A percentile compares a stretch with the other conserved stretches of the same genome.
phyloP scores from a whole-genome alignment of 495 filamentous ascomycete species.

The Penicillium steckii region DNA sequence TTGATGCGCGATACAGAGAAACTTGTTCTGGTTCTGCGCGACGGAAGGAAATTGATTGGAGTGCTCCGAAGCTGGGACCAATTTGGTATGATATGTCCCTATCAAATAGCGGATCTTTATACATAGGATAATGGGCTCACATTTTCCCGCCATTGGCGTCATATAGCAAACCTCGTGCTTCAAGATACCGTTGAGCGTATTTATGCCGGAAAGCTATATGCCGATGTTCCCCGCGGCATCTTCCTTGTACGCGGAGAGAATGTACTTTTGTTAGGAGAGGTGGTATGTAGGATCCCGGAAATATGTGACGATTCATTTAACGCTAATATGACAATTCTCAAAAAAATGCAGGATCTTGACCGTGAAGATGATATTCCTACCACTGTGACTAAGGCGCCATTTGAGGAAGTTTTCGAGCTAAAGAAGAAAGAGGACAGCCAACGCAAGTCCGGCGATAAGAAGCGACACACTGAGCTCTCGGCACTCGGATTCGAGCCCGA shows the following conservation, averaged over 20 bases:
- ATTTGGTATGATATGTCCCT: conserved; percentile 64
- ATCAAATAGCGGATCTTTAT: neutral
- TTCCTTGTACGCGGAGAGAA: conserved; percentile 94
- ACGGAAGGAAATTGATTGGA: conserved; percentile 90
- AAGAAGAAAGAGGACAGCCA: conserved; percentile 66
- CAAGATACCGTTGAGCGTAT: conserved; percentile 88
- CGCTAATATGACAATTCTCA: conserved; percentile 1
- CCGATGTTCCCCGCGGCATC: conserved; percentile 76
- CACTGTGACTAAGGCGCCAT: conserved; percentile 62
- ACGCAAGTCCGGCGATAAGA: conserved; percentile 71
- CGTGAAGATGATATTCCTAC: conserved; percentile 85
- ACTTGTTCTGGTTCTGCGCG: conserved; percentile 81
- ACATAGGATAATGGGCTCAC: neutral
- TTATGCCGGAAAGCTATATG: conserved; percentile 71
- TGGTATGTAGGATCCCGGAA: conserved; percentile 49
- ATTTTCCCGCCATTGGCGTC: conserved; percentile 6
- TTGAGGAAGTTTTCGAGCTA: conserved; percentile 67
- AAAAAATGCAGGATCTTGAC: conserved; percentile 68
- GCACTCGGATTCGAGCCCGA: conserved; percentile 87
- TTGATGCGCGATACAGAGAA: conserved; percentile 63
- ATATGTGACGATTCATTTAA: neutral
- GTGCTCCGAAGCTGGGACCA: conserved; percentile 97
- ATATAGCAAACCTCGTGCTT: conserved; percentile 84
- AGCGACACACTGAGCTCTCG: conserved; percentile 62
- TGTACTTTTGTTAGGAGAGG: conserved; percentile 86